Evolutionary conservation across 2,329 filamentous ascomycete genomes (phyloP).

Genomic region (Pezicula neosporulosa): DNA sequence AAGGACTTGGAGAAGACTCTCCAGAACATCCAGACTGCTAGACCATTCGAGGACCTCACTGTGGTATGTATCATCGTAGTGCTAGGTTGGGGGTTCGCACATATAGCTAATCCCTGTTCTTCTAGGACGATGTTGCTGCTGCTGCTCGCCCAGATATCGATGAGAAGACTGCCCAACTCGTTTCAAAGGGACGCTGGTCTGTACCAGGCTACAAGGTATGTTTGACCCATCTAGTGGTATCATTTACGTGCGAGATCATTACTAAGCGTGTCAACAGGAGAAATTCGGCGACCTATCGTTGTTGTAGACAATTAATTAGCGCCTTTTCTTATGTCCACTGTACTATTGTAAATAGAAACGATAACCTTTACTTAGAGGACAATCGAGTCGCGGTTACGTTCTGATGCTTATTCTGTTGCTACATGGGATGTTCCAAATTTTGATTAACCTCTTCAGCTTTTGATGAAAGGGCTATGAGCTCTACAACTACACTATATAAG

Average conservation of each 20-base stretch:
- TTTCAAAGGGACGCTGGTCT: conserved; percentile 97
- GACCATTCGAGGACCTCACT: conserved; percentile 95
- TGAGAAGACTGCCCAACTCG: conserved; percentile 90
- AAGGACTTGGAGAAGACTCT: conserved; percentile 91
- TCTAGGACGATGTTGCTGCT: conserved; percentile 87
- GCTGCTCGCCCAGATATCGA: conserved; percentile 95
- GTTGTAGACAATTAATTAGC: conserved; percentile 59
- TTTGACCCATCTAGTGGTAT: conserved; percentile 12
- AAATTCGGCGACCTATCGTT: conserved; percentile 97
- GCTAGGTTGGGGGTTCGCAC: conserved; percentile 1
- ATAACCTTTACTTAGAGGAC: conserved; percentile 12
- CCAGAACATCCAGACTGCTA: conserved; percentile 93
- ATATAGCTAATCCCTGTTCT: conserved; percentile 9
- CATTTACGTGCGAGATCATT: neutral
- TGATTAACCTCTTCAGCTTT: no score
- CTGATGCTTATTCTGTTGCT: conserved; percentile 2
- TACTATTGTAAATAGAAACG: conserved; percentile 64
- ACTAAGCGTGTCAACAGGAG: conserved; percentile 67
- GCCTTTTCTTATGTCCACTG: conserved; percentile 51
- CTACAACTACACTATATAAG: neutral
- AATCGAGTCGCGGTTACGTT: conserved; percentile 14
- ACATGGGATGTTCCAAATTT: neutral
- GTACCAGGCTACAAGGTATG: conserved; percentile 98
- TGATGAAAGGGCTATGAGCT: neutral
- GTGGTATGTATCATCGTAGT: conserved; percentile 64